phyloP scores from a whole-genome alignment of 2,329 filamentous ascomycete species.

The Ophiostoma populinum region DNA sequence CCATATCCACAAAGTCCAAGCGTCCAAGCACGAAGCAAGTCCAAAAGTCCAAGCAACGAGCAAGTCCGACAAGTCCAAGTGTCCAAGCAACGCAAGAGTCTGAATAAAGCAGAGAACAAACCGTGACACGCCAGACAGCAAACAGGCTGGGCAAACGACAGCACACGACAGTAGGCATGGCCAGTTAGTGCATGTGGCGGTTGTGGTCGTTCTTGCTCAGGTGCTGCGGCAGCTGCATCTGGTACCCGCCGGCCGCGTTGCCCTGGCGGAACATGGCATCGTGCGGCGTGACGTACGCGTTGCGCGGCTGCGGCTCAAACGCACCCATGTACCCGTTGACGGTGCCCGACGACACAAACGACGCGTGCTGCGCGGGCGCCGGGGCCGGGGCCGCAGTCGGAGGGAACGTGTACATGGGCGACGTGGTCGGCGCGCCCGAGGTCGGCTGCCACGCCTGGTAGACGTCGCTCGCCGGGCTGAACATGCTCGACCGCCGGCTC shows the following conservation, averaged over 20 bases:
- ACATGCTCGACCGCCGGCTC: constrained; percentile 29
- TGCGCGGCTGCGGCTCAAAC: constrained; percentile 17
- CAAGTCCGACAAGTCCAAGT: no score
- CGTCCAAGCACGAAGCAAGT: no score
- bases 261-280: constrained; percentile 14
- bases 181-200: constrained; percentile 5
- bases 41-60: no score
- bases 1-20: no score
- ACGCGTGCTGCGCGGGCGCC: not conserved
- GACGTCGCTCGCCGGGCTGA: constrained; percentile 20
- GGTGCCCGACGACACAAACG: constrained; percentile 16
- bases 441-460: constrained; percentile 29
- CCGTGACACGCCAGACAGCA: no score
- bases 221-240: constrained; percentile 11
- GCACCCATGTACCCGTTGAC: constrained; percentile 15
- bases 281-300: constrained; percentile 14
- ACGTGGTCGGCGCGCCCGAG: constrained; percentile 23
- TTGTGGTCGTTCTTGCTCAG: no score
- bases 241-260: constrained; percentile 10
- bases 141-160: no score
- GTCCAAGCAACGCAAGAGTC: no score
- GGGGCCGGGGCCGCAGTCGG: constrained; percentile 18
- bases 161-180: no score
- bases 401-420: constrained; percentile 29
- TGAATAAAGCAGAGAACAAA: no score